Base-by-base conservation (phyloP, 371 early-diverging fungal species). In the Mortierella sp. region DNA sequence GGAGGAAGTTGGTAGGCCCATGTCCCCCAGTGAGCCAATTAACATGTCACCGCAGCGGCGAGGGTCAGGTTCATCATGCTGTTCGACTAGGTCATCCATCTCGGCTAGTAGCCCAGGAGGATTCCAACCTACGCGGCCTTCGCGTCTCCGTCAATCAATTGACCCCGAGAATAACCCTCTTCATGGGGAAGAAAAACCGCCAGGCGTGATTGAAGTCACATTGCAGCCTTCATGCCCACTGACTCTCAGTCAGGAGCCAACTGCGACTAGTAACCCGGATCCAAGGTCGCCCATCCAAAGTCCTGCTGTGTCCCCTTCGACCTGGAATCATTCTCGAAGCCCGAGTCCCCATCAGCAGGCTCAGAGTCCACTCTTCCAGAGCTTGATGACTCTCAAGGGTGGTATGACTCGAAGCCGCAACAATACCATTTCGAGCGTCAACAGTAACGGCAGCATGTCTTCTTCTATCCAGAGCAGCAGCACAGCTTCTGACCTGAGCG, bases 281-380 rank as follows among this genome's bases (percentile, higher is more conserved):
- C 21, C 50, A 50, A 50, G 37, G 37, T 37, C 37, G 37, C 37
- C 37, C 37, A 37, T 37, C 37, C 37, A 37, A 9, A 37, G 37
- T 9, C 37, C 37, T 5, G 37, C 37, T 3, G 37, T 37, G 9
- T 37, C 37, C 37, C 37, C 37, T 9, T 37, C 37, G 37, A 37
- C 37, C 9, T 37, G 37, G 37, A 37, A 37, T 37, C 37, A 37
- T 37, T 37, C 37, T 37, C 37, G 37, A 37, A 37, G 37, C 37
- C 37, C 37, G 37, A 37, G 37, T 9, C 37, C 37, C 9, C 37
- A 37, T 5, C 37, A 3, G 9, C 37, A 37, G 9, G 37, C 37
- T 15, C 69, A 70, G 16, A 70, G 75, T 25, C 75, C 75, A 9
- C 57, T 66, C 21, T 70, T 70, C 21, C 75, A 69, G 29, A 70